Evolutionary conservation across 192 early-diverging fungal genomes (phyloP).

Genomic region (Backusella luteola): DNA sequence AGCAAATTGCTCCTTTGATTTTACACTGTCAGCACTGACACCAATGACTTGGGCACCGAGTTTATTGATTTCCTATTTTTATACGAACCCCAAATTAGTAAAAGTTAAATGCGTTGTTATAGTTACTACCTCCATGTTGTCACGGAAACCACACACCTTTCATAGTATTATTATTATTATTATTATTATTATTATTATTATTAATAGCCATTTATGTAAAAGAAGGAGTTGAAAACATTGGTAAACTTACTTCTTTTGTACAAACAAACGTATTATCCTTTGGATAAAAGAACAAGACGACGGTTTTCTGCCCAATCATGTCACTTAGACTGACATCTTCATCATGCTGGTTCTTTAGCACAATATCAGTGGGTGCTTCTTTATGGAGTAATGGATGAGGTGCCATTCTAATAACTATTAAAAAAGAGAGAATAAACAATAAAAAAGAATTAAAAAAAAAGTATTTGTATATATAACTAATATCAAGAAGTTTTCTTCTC

Average conservation of each 20-base stretch:
- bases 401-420: background rate
- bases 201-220: background rate
- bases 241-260: constrained; percentile 32
- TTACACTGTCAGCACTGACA: constrained; percentile 31
- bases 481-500: background rate
- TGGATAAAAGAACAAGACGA: constrained; percentile 43
- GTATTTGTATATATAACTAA: background rate
- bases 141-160: constrained; percentile 41
- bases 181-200: background rate
- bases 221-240: background rate
- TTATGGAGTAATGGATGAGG: constrained; percentile 33
- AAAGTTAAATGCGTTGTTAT: too few relatives aligned
- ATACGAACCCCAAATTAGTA: background rate
- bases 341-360: constrained; percentile 32
- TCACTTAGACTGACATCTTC: constrained; percentile 26
- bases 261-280: constrained; percentile 37
- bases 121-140: constrained; percentile 26
- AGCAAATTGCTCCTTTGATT: constrained; percentile 34
- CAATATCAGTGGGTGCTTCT: constrained; percentile 28
- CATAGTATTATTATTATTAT: background rate
- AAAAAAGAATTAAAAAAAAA: background rate
- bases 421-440: background rate
- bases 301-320: constrained; percentile 26
- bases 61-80: constrained; percentile 22
- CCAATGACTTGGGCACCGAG: constrained; percentile 38